Percentiles rank a stretch among this genome's conserved stretches.
Conservation (phyloP, 257 asterid species). For the Linderniella brevidens region DNA sequence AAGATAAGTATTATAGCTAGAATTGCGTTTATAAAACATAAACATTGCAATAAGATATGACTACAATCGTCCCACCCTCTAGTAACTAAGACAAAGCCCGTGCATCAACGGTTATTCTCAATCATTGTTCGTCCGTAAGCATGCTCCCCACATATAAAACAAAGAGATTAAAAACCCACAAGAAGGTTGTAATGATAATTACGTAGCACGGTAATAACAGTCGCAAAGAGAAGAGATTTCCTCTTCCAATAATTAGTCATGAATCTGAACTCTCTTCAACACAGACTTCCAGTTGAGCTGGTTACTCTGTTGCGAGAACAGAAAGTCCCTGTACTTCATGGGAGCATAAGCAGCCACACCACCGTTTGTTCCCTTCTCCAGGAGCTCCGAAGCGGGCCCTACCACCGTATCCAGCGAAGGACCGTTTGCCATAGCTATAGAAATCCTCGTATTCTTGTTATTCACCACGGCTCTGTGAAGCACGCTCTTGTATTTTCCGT, state of each 20-base stretch:
- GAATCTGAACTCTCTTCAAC: constrained; percentile 23
- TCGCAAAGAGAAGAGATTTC: too few relatives aligned
- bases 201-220: too few relatives aligned
- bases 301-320: constrained; percentile 38
- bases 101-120: too few relatives aligned
- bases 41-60: too few relatives aligned
- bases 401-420: constrained; percentile 45
- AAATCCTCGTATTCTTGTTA: constrained; percentile 37
- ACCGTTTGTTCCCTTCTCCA: constrained; percentile 7
- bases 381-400: constrained; percentile 25
- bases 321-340: constrained; percentile 43
- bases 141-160: too few relatives aligned
- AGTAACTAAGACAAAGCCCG: too few relatives aligned
- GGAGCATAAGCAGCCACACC: constrained; percentile 20
- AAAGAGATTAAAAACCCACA: too few relatives aligned
- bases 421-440: constrained; percentile 48
- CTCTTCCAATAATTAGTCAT: constrained; percentile 6
- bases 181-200: too few relatives aligned
- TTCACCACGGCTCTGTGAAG: constrained; percentile 66
- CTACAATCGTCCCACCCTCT: too few relatives aligned
- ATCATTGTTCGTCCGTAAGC: too few relatives aligned
- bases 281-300: constrained; percentile 36
- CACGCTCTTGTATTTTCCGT: constrained; percentile 72
- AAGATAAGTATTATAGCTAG: too few relatives aligned
- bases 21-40: too few relatives aligned